phyloP scores from a whole-genome alignment of 306 rosid species.

The Psophocarpus tetragonolobus region DNA sequence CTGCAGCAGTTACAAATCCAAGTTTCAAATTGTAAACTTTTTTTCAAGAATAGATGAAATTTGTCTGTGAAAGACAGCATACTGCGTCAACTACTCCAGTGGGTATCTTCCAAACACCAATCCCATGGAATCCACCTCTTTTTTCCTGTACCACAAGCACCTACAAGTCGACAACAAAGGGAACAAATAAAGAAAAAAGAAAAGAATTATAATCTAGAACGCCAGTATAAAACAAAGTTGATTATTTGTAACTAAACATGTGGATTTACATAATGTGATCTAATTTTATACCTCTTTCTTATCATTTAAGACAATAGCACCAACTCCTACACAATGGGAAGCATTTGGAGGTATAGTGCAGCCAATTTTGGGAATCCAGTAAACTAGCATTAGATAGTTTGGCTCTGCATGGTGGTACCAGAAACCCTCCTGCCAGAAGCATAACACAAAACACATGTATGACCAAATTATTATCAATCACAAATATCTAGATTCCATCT shows the following conservation, averaged over 20 bases:
- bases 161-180: constrained; percentile 28
- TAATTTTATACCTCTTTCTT: constrained; percentile 47
- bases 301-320: constrained; percentile 51
- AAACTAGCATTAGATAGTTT: constrained; percentile 54
- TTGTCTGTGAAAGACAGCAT: constrained; percentile 18
- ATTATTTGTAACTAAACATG: neutral
- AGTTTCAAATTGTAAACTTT: neutral
- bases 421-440: constrained; percentile 53
- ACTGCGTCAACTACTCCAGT: constrained; percentile 61
- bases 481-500: constrained; percentile 10
- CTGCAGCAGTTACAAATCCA: constrained; percentile 38
- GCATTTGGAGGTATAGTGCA: constrained; percentile 61
- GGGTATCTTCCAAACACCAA: constrained; percentile 57
- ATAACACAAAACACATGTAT: neutral
- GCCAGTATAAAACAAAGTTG: constrained; percentile 10
- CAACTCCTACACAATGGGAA: constrained; percentile 50
- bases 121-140: constrained; percentile 49
- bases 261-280: constrained; percentile 4
- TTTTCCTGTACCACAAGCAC: constrained; percentile 57
- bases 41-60: neutral
- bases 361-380: constrained; percentile 53
- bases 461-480: neutral
- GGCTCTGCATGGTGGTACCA: constrained; percentile 66
- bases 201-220: too few relatives aligned
- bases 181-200: neutral